Evolutionary conservation across 495 filamentous ascomycete genomes (phyloP).

Genomic region (Penicillium soppii): DNA sequence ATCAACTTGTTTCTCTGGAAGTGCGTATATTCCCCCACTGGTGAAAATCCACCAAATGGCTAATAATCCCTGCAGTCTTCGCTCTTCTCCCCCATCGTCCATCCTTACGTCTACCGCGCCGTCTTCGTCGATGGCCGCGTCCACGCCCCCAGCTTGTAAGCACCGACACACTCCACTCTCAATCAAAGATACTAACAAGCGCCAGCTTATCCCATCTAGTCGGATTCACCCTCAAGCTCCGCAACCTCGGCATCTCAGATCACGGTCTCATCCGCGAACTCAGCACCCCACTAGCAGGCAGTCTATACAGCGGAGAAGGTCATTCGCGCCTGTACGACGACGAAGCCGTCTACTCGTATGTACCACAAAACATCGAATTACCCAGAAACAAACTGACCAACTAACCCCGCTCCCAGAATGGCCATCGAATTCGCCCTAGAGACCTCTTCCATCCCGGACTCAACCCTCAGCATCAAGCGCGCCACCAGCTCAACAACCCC

Average conservation of each 20-base stretch:
- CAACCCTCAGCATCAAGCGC: slow-evolving; percentile 51
- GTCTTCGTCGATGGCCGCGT: slow-evolving; percentile 93
- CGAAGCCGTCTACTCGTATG: slow-evolving; percentile 79
- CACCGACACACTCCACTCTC: neutral
- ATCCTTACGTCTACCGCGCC: slow-evolving; percentile 90
- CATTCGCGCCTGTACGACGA: slow-evolving; percentile 95
- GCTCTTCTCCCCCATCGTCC: slow-evolving; percentile 74
- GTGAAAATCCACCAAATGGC: neutral
- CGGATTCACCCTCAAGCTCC: slow-evolving; percentile 87
- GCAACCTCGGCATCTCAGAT: slow-evolving; percentile 88
- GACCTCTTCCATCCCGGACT: slow-evolving; percentile 62
- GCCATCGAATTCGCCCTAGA: slow-evolving; percentile 84
- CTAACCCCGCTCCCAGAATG: slow-evolving; percentile 53
- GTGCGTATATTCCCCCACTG: slow-evolving; percentile 35
- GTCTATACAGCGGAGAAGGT: slow-evolving; percentile 86
- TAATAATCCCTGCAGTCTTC: slow-evolving; percentile 66
- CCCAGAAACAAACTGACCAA: slow-evolving; percentile 14
- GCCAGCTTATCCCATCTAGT: slow-evolving; percentile 81
- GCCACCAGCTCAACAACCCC: slow-evolving; percentile 49
- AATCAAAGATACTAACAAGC: slow-evolving; percentile 5
- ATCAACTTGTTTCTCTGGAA: slow-evolving; percentile 92
- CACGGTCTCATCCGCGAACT: slow-evolving; percentile 93
- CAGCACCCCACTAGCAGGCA: slow-evolving; percentile 83
- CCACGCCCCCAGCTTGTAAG: slow-evolving; percentile 87
- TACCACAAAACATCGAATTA: neutral